Percentiles rank a stretch among this genome's conserved stretches.
These are phyloP conservation scores for Polysphondylium violaceum DNA, from an alignment of 78 protist genomes.

Conservation along the genomic window DNA sequence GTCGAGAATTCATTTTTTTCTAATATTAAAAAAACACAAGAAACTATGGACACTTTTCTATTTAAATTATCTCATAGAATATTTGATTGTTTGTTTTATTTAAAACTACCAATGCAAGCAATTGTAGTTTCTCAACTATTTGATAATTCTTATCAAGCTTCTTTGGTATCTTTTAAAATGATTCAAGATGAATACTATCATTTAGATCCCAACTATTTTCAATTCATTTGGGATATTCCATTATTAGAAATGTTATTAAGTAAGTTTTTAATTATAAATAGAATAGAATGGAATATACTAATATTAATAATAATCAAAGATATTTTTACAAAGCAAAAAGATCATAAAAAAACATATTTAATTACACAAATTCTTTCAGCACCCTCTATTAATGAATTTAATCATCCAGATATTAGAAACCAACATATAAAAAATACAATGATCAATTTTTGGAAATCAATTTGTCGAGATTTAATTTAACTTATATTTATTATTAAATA, in stretches of 20 bases:
- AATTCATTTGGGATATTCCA: slow-evolving; percentile 68
- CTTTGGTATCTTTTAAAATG: slow-evolving; percentile 20
- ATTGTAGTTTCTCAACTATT: slow-evolving; percentile 40
- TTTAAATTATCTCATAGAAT: not conserved
- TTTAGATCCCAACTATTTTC: slow-evolving; percentile 45
- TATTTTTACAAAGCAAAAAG: slow-evolving; percentile 51
- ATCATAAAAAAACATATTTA: slow-evolving; percentile 15
- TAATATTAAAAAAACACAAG: not conserved
- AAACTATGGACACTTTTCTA: not conserved
- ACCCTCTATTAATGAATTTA: slow-evolving; percentile 38
- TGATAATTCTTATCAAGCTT: slow-evolving; percentile 1
- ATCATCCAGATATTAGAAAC: slow-evolving; percentile 36
- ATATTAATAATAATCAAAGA: not conserved
- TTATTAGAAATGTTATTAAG: slow-evolving; percentile 34
- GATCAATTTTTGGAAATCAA: slow-evolving; percentile 42
- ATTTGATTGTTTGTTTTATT: slow-evolving; percentile 15
- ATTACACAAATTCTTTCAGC: slow-evolving; percentile 41
- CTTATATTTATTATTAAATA: no score
- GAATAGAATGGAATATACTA: no score
- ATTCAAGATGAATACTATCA: slow-evolving; percentile 65
- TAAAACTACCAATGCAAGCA: slow-evolving; percentile 52
- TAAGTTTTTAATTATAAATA: not conserved
- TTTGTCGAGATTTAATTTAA: no score
- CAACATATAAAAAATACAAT: slow-evolving; percentile 23
- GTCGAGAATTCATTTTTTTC: slow-evolving; percentile 39